Percentiles rank a stretch among this genome's conserved stretches.
These are phyloP conservation scores for Leucaena leucocephala DNA, from an alignment of 306 rosid species.

Conservation along the genomic window DNA sequence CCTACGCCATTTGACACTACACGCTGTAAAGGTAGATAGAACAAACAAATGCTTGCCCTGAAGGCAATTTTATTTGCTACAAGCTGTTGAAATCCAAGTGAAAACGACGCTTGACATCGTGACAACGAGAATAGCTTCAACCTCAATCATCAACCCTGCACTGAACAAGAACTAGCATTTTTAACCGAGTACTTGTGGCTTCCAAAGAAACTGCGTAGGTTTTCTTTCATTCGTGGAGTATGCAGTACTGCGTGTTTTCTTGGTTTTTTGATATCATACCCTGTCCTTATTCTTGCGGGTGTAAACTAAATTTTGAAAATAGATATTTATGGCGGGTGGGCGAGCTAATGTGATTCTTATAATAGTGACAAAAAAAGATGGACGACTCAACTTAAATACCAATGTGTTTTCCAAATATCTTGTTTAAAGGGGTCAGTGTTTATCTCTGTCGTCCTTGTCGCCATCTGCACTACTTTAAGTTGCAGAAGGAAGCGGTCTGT, in stretches of 20 bases:
- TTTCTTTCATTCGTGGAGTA: background rate
- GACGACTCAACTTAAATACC: too few species aligned
- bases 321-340: background rate
- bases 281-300: background rate
- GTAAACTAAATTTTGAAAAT: background rate
- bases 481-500: too few species aligned
- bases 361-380: background rate
- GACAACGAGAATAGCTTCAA: background rate
- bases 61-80: slow-evolving; percentile 16
- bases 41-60: background rate
- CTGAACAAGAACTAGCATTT: background rate
- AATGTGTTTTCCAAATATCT: too few species aligned
- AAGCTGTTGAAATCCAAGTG: background rate
- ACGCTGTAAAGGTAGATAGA: slow-evolving; percentile 49
- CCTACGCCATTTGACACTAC: slow-evolving; percentile 90
- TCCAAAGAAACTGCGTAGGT: background rate
- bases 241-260: background rate
- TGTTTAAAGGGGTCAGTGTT: too few species aligned
- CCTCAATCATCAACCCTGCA: background rate
- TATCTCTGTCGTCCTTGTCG: too few species aligned
- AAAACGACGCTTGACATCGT: slow-evolving; percentile 3
- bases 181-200: background rate
- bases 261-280: background rate
- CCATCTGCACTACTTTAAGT: too few species aligned
- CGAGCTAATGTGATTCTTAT: background rate